Base-by-base conservation (phyloP, 2,329 filamentous ascomycete species). In the Chaetomium globosum region DNA sequence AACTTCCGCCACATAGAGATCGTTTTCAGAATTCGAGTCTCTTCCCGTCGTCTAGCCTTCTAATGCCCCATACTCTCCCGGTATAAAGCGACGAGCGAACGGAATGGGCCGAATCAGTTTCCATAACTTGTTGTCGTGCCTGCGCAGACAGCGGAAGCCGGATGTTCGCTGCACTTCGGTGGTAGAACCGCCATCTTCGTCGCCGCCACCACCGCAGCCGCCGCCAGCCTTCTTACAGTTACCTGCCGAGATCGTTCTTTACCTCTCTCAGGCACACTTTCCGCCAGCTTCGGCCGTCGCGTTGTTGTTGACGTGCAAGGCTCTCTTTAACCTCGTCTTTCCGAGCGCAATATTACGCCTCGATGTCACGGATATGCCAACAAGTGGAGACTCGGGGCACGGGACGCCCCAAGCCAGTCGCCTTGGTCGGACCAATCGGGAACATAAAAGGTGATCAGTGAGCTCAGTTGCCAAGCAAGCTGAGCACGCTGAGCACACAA, bases 191-290 rank as follows among this genome's bases (percentile, higher is more conserved):
- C 49, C 49, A 46, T 46, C 39, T 12, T 46, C 39, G 43, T 48
- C 26, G 16, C 49, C 30, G 49, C 12, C 49, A 52, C 26, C 13
- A 26, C 49, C 49, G 23, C 21, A 28, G 9, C 49, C 49, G 23
- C 13, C 23, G 21, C 3, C 26, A 23, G 23, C 13, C 19, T 54
- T 33, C 28, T 21, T 54, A 19, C 28, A 54, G 52, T 36, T 36
- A 12, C 52, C 52, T 36, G 31, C 52, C 52, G 59, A 61, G 26
- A 55, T 55, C 10, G 53, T 61, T 46, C 33, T 55, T 21, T 43
- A 36, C 49, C 36, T 61, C 59, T 61, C 33, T n/a, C 13, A 8
- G 33, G 59, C 48, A 48, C 51, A 61, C 51, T 48, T 61, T 7
- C 33, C 33, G 53, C 59, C 59, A 21, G 19, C 3, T n/a, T 61